A percentile compares a stretch with the other conserved stretches of the same genome.
Evolutionary conservation across 352 stramenopile species (phyloP).

Genomic region (Globisporangium megalacanthum): DNA sequence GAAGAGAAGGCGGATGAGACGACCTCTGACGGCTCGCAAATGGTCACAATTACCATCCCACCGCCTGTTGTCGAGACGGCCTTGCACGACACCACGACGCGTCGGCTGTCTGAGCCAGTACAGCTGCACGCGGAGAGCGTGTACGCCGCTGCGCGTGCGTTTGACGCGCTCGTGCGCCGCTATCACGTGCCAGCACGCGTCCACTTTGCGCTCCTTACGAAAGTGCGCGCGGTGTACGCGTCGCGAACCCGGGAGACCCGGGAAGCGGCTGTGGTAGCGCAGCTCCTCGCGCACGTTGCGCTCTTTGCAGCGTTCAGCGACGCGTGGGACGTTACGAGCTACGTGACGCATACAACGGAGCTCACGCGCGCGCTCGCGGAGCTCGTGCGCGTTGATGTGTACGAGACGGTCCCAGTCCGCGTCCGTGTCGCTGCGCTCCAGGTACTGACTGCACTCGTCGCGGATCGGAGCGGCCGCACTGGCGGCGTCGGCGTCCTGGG

Average conservation of each 20-base stretch:
- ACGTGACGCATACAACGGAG: slow-evolving; percentile 73
- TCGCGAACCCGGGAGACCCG: slow-evolving; percentile 21
- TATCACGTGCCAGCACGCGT: slow-evolving; percentile 49
- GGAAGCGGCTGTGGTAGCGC: slow-evolving; percentile 61
- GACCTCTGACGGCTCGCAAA: slow-evolving; percentile 10
- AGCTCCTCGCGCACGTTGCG: slow-evolving; percentile 56
- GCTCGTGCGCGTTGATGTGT: slow-evolving; percentile 65
- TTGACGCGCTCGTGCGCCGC: slow-evolving; percentile 47
- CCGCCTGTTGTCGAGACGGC: slow-evolving; percentile 9
- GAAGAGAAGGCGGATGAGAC: slow-evolving; percentile 18
- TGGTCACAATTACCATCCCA: slow-evolving; percentile 42
- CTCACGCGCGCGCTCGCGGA: slow-evolving; percentile 69
- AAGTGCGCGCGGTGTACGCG: slow-evolving; percentile 47
- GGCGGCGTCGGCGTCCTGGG: slow-evolving; percentile 64
- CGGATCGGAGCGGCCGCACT: slow-evolving; percentile 60
- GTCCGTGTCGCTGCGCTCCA: slow-evolving; percentile 61
- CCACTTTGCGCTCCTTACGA: slow-evolving; percentile 70
- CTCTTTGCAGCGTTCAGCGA: slow-evolving; percentile 80
- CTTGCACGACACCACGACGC: slow-evolving; percentile 11
- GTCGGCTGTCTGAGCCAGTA: too few species aligned
- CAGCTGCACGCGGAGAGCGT: slow-evolving; percentile 7
- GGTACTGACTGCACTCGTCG: slow-evolving; percentile 74
- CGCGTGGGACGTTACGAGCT: slow-evolving; percentile 66
- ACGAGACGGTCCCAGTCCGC: slow-evolving; percentile 46
- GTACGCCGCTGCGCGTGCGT: slow-evolving; percentile 36